A percentile compares a stretch with the other conserved stretches of the same genome.
Evolutionary conservation across 164 flowering plant species (phyloP).

Genomic region (Stephania yunnanensis): DNA sequence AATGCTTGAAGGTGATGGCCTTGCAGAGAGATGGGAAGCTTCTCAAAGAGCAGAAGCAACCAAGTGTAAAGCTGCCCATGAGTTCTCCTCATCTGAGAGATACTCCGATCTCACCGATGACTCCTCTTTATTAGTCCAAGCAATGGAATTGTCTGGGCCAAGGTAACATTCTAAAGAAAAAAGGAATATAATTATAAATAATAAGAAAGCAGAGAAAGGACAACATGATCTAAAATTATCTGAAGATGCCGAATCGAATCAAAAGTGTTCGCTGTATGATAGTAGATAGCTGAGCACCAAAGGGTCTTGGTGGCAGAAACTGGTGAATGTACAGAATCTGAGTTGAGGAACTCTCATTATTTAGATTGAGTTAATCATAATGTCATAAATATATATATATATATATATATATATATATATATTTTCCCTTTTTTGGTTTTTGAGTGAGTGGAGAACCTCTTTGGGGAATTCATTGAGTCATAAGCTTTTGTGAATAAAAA

Average conservation of each 20-base stretch:
- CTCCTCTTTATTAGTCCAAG: conserved; percentile 66
- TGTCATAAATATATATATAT: neutral
- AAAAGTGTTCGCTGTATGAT: conserved; percentile 3
- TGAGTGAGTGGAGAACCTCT: neutral
- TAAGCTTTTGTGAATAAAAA: conserved; percentile 9
- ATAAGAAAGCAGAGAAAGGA: neutral
- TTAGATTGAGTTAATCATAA: conserved; percentile 9
- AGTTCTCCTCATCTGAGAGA: conserved; percentile 62
- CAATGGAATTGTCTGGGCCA: conserved; percentile 80
- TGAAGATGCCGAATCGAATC: neutral
- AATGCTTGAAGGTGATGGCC: conserved; percentile 84
- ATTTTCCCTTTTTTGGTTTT: neutral
- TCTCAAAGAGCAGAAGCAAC: conserved; percentile 50
- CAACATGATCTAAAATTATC: neutral
- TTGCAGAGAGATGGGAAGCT: conserved; percentile 82
- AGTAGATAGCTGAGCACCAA: conserved; percentile 17
- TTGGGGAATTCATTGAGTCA: conserved; percentile 3
- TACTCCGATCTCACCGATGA: conserved; percentile 78
- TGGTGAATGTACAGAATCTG: conserved; percentile 27
- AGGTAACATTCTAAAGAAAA: conserved; percentile 27
- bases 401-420: neutral
- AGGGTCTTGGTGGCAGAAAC: conserved; percentile 11
- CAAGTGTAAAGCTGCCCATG: conserved; percentile 37
- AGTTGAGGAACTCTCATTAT: conserved; percentile 15
- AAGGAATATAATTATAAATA: neutral